Conservation (phyloP, 1,139 yeast species). For the Hyphopichia fennica region DNA sequence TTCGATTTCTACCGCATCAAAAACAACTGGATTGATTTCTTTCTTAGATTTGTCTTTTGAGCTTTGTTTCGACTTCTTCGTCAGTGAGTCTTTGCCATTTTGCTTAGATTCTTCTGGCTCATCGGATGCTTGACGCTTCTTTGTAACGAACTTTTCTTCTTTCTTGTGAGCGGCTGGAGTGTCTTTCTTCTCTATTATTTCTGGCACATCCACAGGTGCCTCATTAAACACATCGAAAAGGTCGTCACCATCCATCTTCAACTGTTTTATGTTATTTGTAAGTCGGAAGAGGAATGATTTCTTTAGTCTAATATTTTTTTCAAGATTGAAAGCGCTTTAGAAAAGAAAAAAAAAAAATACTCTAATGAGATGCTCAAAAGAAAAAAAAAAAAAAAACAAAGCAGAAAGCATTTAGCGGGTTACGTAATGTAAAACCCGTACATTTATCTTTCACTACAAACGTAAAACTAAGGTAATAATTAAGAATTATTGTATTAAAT, state of each 20-base stretch:
- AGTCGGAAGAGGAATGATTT: background rate
- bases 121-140: conserved; percentile 13
- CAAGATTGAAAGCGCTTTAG: background rate
- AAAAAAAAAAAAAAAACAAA: background rate
- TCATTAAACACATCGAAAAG: conserved; percentile 71
- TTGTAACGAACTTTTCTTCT: conserved; percentile 6
- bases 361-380: background rate
- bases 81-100: conserved; percentile 8
- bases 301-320: no score
- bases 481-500: background rate
- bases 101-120: conserved; percentile 9
- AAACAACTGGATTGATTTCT: conserved; percentile 66
- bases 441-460: background rate
- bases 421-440: background rate
- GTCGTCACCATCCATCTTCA: conserved; percentile 38
- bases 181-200: conserved; percentile 10
- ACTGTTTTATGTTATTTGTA: background rate
- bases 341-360: background rate
- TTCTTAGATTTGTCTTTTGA: conserved; percentile 16
- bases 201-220: conserved; percentile 32
- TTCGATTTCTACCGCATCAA: conserved; percentile 88
- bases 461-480: no score
- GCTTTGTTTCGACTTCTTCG: conserved; percentile 8
- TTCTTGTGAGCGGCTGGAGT: conserved; percentile 7
- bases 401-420: background rate